These are phyloP conservation scores for Aspergillus asperescens DNA, from an alignment of 495 filamentous ascomycete species.

Conservation along the genomic window DNA sequence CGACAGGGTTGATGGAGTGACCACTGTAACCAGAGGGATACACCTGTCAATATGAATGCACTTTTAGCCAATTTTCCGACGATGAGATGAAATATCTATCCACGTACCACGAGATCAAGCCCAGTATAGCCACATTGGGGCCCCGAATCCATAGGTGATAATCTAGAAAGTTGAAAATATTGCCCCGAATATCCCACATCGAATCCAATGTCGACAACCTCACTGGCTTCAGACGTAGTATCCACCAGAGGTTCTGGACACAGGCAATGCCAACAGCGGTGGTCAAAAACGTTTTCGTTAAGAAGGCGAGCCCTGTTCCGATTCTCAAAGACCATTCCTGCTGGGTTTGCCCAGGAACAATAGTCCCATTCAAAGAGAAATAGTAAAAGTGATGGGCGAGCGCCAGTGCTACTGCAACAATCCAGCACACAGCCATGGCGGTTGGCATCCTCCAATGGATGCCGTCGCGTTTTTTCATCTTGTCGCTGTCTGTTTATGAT, in stretches of 20 bases:
- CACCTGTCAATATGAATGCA: not conserved
- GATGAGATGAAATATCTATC: not conserved
- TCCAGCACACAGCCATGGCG: not conserved
- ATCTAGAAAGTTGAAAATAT: slow-evolving; percentile 6
- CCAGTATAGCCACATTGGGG: slow-evolving; percentile 5
- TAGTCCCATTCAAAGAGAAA: slow-evolving; percentile 1
- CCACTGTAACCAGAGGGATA: slow-evolving; percentile 1
- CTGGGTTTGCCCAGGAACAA: not conserved
- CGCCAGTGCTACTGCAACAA: not conserved
- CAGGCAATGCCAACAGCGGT: slow-evolving; percentile 1
- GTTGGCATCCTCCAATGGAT: slow-evolving; percentile 8
- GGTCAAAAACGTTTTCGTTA: slow-evolving; percentile 3
- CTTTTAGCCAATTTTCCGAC: not conserved
- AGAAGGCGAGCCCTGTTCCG: slow-evolving; percentile 2
- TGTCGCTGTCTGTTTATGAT: not conserved
- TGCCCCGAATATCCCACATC: slow-evolving; percentile 9
- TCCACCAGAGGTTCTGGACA: slow-evolving; percentile 8
- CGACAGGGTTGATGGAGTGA: not conserved
- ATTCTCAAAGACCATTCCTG: slow-evolving; percentile 1
- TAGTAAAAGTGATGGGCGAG: slow-evolving; percentile 9
- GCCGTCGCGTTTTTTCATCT: not conserved
- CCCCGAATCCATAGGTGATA: slow-evolving; percentile 3
- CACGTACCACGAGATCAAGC: not conserved
- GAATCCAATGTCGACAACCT: slow-evolving; percentile 5
- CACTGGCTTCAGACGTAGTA: not conserved